Percentiles rank a stretch among this genome's conserved stretches.
Evolutionary conservation across 306 rosid species (phyloP).

Genomic region (Quercus parvula): DNA sequence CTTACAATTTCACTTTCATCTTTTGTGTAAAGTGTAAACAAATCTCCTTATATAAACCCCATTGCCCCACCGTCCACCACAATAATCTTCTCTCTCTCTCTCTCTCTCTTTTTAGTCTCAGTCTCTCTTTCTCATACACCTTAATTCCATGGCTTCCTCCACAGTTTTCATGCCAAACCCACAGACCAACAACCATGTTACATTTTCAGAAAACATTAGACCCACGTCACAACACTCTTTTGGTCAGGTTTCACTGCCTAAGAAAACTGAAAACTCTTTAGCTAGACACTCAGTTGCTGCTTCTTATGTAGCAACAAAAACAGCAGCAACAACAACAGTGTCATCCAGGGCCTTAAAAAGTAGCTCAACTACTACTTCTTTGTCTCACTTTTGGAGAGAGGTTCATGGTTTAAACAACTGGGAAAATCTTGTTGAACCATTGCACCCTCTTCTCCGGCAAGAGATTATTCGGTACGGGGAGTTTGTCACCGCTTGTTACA

Average conservation of each 20-base stretch:
- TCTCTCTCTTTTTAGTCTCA: not conserved
- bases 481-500: constrained; percentile 71
- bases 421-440: constrained; percentile 72
- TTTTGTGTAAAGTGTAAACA: no score
- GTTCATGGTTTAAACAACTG: constrained; percentile 79
- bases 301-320: constrained; percentile 13
- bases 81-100: not conserved
- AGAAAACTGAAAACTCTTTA: not conserved
- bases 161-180: constrained; percentile 17
- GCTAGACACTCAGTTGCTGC: constrained; percentile 13
- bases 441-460: constrained; percentile 72
- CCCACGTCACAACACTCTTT: constrained; percentile 44
- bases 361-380: not conserved
- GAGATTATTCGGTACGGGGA: constrained; percentile 82
- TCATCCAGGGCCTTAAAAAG: not conserved
- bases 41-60: constrained; percentile 27
- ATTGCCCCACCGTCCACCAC: constrained; percentile 11
- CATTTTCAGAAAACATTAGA: constrained; percentile 34
- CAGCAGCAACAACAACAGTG: constrained; percentile 1
- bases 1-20: not conserved
- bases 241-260: constrained; percentile 51
- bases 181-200: constrained; percentile 32
- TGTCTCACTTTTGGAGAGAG: constrained; percentile 55
- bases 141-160: constrained; percentile 34
- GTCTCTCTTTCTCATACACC: constrained; percentile 21